Evolutionary conservation across 1,139 yeast genomes (phyloP), one percentile per base, ranked within the genome.

Genomic region (Sugiyamaella castrensis): DNA sequence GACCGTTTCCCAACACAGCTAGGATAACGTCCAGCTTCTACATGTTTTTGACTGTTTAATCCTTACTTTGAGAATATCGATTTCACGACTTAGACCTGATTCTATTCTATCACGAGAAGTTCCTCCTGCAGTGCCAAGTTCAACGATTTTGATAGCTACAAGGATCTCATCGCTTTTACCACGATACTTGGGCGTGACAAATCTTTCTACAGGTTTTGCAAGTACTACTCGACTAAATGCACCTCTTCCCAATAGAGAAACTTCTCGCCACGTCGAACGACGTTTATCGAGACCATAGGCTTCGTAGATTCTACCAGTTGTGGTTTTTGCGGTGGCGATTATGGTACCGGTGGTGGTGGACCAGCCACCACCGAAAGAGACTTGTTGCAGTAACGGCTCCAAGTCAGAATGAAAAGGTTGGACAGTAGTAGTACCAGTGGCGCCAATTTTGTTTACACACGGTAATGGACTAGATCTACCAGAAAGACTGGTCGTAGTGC

Each of bases 1-100:
- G 10, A 10, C 32, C n/a, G n/a, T n/a, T n/a, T n/a, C n/a, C n/a
- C n/a, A n/a, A n/a, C n/a, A n/a, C n/a, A n/a, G n/a, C n/a, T n/a
- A n/a, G n/a, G 24, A 19, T 19, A 19, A 19, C 24, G 5, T 19
- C 26, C 26, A 35, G 38, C 15, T 15, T 16, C 27, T 4, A 11
- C 4, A 15, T 11, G 19, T 5, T 13, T n/a, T 26, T 11, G 28
- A 3, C 30, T 4, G 10, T 11, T 6, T 11, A 15, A 33, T 34
- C 26, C 46, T 29, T 30, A 43, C 46, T 36, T 43, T 43, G 67
- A 92, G 71, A 10, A 89, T 80, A 39, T 80, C 82, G 36, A 91
- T 66, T 63, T 92, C 98, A 54, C 98, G 75, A 32, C 76, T 73
- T 41, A 91, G 71, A 13, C 91, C 86, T 51, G 81, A 79, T 60